Base-by-base conservation (phyloP, 75 land plant species). In the Cunninghamia lanceolata region DNA sequence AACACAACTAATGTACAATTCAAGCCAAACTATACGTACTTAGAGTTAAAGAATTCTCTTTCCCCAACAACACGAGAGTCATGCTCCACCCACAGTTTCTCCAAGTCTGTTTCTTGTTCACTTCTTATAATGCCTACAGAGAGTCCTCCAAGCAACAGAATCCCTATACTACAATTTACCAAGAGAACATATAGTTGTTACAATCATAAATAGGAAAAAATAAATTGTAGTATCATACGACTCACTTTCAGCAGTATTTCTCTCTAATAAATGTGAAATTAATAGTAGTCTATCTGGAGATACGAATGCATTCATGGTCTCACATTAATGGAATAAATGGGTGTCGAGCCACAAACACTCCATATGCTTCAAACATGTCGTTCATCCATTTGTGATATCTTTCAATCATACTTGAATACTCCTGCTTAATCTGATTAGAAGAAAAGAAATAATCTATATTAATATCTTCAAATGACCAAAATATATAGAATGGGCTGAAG, bases 41-140 rank as follows among this genome's bases (percentile, higher is more conserved):
- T 83, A 0, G 34, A 30, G 38, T 91, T 79, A 52, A 89, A 91
- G 46, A 42, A 82, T 25, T 80, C 19, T 74, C 83, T 90, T 50
- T 91, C 92, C 34, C 84, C 86, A 19, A 89, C 88, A 11, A 91
- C 88, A 32, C 90, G 87, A 38, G 92, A 91, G 66, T 83, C 81
- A 36, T 91, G 92, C 54, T 89, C 92, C 82, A 91, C 92, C 90
- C 92, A 91, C 38, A 91, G 91, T 73, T 87, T 91, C 66, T 91
- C 92, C 54, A 91, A 50, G 86, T 91, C 86, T 43, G 90, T 81
- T 84, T 91, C 92, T 2, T 84, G 83, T 19, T 87, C 74, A 10
- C 80, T 66, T 59, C 83, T 78, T 32, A 91, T 42, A 8, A 91
- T 14, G 3, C 92, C 90, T 30, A 87, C 84, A 39, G 79, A 86